Base-by-base conservation (phyloP, 2,329 filamentous ascomycete genomes). In the Dothideomycetidae sp. region DNA sequence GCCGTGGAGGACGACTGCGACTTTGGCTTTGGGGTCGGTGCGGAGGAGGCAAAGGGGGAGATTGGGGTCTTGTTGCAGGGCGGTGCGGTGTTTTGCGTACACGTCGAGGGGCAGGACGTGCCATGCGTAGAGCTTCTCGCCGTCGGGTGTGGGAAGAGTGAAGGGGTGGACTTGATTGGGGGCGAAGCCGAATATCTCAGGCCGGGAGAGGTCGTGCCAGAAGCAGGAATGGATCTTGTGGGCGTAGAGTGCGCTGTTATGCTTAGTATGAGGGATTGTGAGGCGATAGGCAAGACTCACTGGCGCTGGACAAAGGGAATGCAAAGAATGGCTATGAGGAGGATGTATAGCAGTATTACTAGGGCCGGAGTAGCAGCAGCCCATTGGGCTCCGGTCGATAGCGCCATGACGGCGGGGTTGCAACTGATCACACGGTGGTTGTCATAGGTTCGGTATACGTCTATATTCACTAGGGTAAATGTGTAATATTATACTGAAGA, bases 131-230 rank as follows among this genome's bases (percentile, higher is more conserved):
- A 96, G 62, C 2, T 65, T 73, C 56, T 86, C 78, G 28, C 75
- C 73, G 54, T 94, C 86, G 1, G 73, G 64, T 0, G 84, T 90
- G 3, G 60, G 62, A 26, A 96, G 60, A 33, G 72, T 75, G 55
- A 96, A 94, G 0, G 88, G 81, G 4, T 83, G 85, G 2, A 93
- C 80, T 60, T 96, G 88, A 48, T 85, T 84, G 53, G 75, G 81
- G 37, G 82, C 75, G 57, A 93, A 94, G 0, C 86, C 86, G 67
- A 84, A 93, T 46, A 71, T 70, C 53, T 93, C 81, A 0, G 85
- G 82, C 42, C 75, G 67, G 44, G 84, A 73, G 30, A 86, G 56
- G 53, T 92, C 73, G 46, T 78, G 67, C 71, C 75, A 85, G 73
- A 85, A 54, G 70, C 73, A 3, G 72, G 66, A 2, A 77, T 78